Evolutionary conservation across 768 basidiomycete genomes (phyloP).

Genomic region (Mycena polygramma): DNA sequence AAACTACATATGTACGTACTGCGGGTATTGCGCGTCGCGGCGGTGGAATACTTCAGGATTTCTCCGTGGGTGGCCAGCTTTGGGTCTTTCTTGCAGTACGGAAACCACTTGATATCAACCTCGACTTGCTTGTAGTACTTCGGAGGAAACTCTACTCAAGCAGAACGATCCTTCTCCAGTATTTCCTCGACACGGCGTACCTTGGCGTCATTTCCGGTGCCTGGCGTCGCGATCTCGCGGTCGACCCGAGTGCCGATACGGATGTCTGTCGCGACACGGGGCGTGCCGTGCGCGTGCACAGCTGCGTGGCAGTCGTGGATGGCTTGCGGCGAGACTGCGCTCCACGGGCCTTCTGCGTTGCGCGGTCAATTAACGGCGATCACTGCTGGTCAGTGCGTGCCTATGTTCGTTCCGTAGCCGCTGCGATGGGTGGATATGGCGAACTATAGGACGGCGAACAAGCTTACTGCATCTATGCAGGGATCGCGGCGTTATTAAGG

Average conservation of each 20-base stretch:
- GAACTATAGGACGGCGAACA: neutral
- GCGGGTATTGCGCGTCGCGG: too few species aligned
- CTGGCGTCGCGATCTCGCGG: slow-evolving; percentile 68
- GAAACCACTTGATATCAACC: too few species aligned
- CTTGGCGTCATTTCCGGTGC: slow-evolving; percentile 84
- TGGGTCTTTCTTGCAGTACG: too few species aligned
- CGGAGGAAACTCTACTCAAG: neutral
- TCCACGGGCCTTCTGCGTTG: slow-evolving; percentile 84
- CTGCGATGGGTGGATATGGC: slow-evolving; percentile 52
- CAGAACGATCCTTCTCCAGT: slow-evolving; percentile 57
- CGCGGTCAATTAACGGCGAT: slow-evolving; percentile 1
- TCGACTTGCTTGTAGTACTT: too few species aligned
- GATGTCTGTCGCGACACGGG: slow-evolving; percentile 90
- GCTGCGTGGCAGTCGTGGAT: slow-evolving; percentile 94
- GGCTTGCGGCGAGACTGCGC: slow-evolving; percentile 81
- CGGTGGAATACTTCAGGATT: neutral
- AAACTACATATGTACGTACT: too few species aligned
- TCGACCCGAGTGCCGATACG: slow-evolving; percentile 93
- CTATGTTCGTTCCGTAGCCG: slow-evolving; percentile 94
- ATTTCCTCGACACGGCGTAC: slow-evolving; percentile 87
- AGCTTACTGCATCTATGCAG: slow-evolving; percentile 75
- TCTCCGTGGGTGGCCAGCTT: too few species aligned
- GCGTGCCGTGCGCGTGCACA: slow-evolving; percentile 81
- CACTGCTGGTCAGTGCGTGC: slow-evolving; percentile 48
- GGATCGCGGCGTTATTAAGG: neutral